Conservation (phyloP, 345 rosid genomes). For the Murraya koenigii region DNA sequence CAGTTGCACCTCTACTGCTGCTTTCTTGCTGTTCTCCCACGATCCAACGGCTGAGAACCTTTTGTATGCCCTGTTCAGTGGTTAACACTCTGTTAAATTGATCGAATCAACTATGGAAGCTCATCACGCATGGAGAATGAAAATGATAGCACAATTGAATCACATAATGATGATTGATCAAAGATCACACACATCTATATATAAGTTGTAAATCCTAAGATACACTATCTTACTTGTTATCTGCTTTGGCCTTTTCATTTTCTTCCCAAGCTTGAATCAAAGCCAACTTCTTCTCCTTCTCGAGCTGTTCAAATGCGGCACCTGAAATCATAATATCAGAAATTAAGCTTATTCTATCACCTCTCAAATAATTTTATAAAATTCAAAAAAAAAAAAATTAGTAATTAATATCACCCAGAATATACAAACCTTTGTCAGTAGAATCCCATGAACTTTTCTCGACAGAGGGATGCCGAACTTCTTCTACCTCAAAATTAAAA, state of each 20-base stretch:
- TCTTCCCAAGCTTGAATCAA: slow-evolving; percentile 83
- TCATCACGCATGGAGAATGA: not conserved
- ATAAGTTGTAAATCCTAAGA: not conserved
- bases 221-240: slow-evolving; percentile 56
- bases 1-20: slow-evolving; percentile 47
- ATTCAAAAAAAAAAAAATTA: not conserved
- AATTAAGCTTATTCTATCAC: not conserved
- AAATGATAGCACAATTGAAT: too few species aligned
- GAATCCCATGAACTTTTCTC: slow-evolving; percentile 17
- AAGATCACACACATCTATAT: too few species aligned
- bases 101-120: not conserved
- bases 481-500: slow-evolving; percentile 18
- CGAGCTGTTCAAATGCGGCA: slow-evolving; percentile 43
- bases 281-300: slow-evolving; percentile 58
- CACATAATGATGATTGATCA: not conserved
- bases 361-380: not conserved
- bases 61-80: slow-evolving; percentile 52
- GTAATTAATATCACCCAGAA: not conserved
- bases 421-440: slow-evolving; percentile 21
- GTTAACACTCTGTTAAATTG: not conserved
- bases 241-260: slow-evolving; percentile 75
- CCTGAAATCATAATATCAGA: slow-evolving; percentile 27
- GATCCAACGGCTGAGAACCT: slow-evolving; percentile 44
- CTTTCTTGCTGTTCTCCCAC: slow-evolving; percentile 69
- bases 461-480: slow-evolving; percentile 13